A percentile compares a stretch with the other conserved stretches of the same genome.
These are phyloP conservation scores for Ogataea allantospora DNA, from an alignment of 805 yeast genomes.

Conservation along the genomic window DNA sequence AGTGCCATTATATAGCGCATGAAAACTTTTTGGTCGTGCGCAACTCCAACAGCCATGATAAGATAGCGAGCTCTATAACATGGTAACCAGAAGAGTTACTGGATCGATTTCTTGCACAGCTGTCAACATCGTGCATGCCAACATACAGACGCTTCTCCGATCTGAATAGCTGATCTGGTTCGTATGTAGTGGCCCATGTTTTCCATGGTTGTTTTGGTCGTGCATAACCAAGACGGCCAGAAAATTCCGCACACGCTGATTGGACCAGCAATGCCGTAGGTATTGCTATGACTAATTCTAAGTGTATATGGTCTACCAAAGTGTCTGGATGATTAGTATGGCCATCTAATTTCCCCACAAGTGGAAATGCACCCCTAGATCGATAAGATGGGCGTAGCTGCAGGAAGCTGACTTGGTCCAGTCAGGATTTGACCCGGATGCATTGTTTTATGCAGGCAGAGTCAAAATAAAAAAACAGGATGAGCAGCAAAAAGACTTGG, in stretches of 20 bases:
- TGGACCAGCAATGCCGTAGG: slow-evolving; percentile 4
- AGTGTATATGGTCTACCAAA: not conserved
- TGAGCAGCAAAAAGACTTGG: not conserved
- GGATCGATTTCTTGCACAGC: not conserved
- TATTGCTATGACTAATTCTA: slow-evolving; percentile 4
- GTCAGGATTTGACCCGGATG: slow-evolving; percentile 8
- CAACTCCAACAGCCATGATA: slow-evolving; percentile 6
- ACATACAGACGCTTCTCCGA: not conserved
- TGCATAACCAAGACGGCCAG: slow-evolving; percentile 11
- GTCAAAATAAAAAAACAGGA: slow-evolving; percentile 11
- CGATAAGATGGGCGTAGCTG: slow-evolving; percentile 6
- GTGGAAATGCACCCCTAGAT: slow-evolving; percentile 3
- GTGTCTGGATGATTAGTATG: not conserved
- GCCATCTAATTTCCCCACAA: slow-evolving; percentile 5
- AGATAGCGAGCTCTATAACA: not conserved
- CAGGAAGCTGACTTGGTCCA: slow-evolving; percentile 2
- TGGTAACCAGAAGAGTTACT: not conserved
- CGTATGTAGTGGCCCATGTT: not conserved
- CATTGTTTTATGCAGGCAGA: slow-evolving; percentile 16
- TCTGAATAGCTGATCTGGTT: not conserved
- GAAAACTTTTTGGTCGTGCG: slow-evolving; percentile 15
- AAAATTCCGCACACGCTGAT: slow-evolving; percentile 11
- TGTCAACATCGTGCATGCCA: not conserved
- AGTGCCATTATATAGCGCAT: slow-evolving; percentile 5
- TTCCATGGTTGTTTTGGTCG: slow-evolving; percentile 2